Percentiles rank a stretch among this genome's conserved stretches.
Evolutionary conservation across 805 yeast species (phyloP).

Genomic region (Henningerozyma blattae): DNA sequence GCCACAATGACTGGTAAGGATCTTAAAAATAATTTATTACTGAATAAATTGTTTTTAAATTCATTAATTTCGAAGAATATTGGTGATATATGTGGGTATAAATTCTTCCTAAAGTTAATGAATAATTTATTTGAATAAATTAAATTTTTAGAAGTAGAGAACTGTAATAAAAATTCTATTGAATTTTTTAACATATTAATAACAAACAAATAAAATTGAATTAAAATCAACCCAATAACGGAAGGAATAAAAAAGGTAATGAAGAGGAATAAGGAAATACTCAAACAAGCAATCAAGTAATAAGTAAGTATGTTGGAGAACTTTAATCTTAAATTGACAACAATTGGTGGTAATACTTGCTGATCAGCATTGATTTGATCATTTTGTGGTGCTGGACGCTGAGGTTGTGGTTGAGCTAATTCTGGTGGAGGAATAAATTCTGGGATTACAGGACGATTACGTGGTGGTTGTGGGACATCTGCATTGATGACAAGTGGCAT

Average conservation of each 20-base stretch:
- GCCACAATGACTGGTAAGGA: slow-evolving; percentile 20
- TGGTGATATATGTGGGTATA: too few relatives aligned
- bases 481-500: slow-evolving; percentile 1
- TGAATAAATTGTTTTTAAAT: slow-evolving; percentile 11
- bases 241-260: slow-evolving; percentile 38
- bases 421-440: slow-evolving; percentile 3
- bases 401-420: slow-evolving; percentile 1
- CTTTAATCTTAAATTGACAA: slow-evolving; percentile 16
- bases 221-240: slow-evolving; percentile 28
- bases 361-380: slow-evolving; percentile 5
- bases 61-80: too few relatives aligned
- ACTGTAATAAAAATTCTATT: too few relatives aligned
- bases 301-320: slow-evolving; percentile 14
- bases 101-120: too few relatives aligned
- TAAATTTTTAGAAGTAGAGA: too few relatives aligned
- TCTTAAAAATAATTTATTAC: slow-evolving; percentile 14
- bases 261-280: slow-evolving; percentile 27
- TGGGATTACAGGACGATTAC: too few relatives aligned
- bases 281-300: slow-evolving; percentile 17
- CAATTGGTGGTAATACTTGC: slow-evolving; percentile 16
- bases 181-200: slow-evolving; percentile 3
- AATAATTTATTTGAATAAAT: too few relatives aligned
- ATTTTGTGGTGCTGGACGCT: not conserved
- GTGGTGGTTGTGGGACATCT: not conserved
- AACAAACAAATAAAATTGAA: slow-evolving; percentile 10